Evolutionary conservation across 352 stramenopile species (phyloP), one percentile per base, ranked within the genome.

Genomic region (Globisporangium nodosum): DNA sequence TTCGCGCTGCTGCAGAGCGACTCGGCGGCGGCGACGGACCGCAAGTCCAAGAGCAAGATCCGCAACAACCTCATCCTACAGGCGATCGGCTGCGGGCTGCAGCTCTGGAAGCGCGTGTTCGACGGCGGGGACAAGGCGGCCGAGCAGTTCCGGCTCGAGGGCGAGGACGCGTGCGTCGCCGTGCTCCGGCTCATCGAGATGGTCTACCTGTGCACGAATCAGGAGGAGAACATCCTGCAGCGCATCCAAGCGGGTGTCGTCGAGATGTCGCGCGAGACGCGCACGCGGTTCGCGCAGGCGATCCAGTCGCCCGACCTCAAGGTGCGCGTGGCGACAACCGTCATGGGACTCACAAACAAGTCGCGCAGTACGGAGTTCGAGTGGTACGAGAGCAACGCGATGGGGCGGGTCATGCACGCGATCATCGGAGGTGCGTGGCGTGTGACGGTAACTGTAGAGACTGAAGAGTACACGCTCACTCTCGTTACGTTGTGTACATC

Each of bases 381-480:
- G 54, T 94, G 85, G 85, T 88, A 88, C 51, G 81, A 87, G 50
- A 89, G 75, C 60, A 92, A 92, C 58, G 72, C 79, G 16, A 62
- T 88, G 11, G 81, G 81, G 5, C 78, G 81, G 21, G 53, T 85
- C 3, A 58, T 89, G 31, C 70, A 82, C 42, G 71, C 68, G 6
- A 80, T 88, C 65, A 79, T 80, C 49, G 64, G 64, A 70, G 74
- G 77, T 87, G 60, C 27, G 64, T 71, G 18, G 12, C 48, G 5
- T 37, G 48, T 27, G 47, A 33, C 20, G 5, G 20, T 8, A 13
- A 27, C 43, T n/a, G 46, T 27, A 5, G 16, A 27, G 12, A 24
- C 12, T 53, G 7, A 5, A 31, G 18, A 52, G 24, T 35, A 1
- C 13, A 27, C 27, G 30, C 30, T 15, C 20, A 20, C 20, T 11